Evolutionary conservation across 2,329 filamentous ascomycete genomes (phyloP), one percentile per base, ranked within the genome.

Genomic region (Cytospora chrysosperma): DNA sequence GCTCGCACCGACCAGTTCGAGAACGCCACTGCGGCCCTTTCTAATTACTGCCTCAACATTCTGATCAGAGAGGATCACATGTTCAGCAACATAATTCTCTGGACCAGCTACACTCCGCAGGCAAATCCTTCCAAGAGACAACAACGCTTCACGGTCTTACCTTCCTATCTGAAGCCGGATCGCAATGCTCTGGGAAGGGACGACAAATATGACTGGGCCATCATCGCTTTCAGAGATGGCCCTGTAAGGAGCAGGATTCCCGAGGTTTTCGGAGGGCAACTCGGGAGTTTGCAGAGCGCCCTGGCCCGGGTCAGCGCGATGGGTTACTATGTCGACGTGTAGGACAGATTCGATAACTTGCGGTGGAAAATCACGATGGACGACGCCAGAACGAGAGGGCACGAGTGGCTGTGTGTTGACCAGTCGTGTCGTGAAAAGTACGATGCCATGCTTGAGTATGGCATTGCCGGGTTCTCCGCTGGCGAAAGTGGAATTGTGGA

Each of bases 131-230:
- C 27, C 28, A 30, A 21, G 17, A 55, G 56, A 2, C 52, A 64
- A 12, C 64, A 66, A 24, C 51, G 61, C 7, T 64, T 66, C 50
- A 64, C 61, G 0, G 58, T 61, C 32, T 53, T 66, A 37, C 64
- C 57, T 55, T 28, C 55, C 3, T 51, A 61, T 27, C 15, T 61
- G 17, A 61, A 61, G 28, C 59, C 52, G 21, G 59, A 61, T 19
- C 59, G 59, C n/a, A 21, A 55, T 21, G 21, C 51, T 9, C 28
- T 61, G 15, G 37, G 59, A n/a, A 26, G 51, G 4, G 49, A 58
- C 34, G 43, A 53, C 34, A 52, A 59, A 13, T 56, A 55, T 32
- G 27, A 61, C n/a, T 66, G 64, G 64, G 64, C 64, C n/a, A 47
- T 66, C 24, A 55, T 66, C 32, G 60, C 26, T 28, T 61, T 66